phyloP scores from a whole-genome alignment of 2,329 filamentous ascomycete genomes.

The Plectosphaerella sp. region DNA sequence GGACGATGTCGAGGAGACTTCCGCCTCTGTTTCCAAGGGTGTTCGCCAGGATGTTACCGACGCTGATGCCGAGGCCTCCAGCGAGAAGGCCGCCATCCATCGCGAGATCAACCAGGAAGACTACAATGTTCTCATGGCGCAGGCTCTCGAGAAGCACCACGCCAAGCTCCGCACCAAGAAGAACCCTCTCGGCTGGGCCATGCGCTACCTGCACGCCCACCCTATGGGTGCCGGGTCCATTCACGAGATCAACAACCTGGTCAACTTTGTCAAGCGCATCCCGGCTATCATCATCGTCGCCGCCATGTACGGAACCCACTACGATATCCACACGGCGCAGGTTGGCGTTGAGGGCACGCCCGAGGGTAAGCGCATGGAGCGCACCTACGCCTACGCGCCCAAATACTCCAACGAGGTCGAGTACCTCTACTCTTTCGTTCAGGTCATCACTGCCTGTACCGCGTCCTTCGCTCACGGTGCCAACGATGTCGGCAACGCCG shows the following conservation, averaged over 20 bases:
- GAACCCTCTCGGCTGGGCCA: conserved; percentile 77
- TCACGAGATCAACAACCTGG: conserved; percentile 69
- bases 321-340: conserved; percentile 76
- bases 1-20: conserved; percentile 31
- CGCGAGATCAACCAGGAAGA: conserved; percentile 2
- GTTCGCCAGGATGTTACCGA: conserved; percentile 9
- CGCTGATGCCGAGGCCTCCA: too few species aligned
- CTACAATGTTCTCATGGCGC: conserved; percentile 37
- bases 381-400: conserved; percentile 57
- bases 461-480: conserved; percentile 71
- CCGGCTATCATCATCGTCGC: conserved; percentile 62
- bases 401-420: conserved; percentile 68
- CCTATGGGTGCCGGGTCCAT: conserved; percentile 67
- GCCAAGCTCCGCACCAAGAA: conserved; percentile 56
- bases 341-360: conserved; percentile 65
- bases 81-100: too few species aligned
- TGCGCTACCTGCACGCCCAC: conserved; percentile 72
- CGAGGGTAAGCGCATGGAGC: conserved; percentile 65
- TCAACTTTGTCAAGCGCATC: conserved; percentile 57
- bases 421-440: conserved; percentile 62
- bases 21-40: conserved; percentile 16
- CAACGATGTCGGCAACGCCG: conserved; percentile 71
- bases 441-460: conserved; percentile 64
- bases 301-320: conserved; percentile 68
- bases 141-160: conserved; percentile 55